Conservation (phyloP, 1,284 basidiomycete species). For the Cryptococcus deneoformans region DNA sequence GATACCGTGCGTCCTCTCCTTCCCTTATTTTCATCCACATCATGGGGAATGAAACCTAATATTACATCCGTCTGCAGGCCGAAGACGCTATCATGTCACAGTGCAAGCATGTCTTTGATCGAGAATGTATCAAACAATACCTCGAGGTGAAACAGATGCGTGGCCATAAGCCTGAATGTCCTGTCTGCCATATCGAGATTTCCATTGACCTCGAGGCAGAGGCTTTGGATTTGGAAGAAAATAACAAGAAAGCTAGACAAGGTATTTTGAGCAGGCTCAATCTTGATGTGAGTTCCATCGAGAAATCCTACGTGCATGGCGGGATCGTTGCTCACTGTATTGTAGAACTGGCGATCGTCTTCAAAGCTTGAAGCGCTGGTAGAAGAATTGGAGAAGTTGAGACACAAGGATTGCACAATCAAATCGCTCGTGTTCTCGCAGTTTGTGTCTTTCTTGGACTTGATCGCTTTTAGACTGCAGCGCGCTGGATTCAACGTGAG, state of each 20-base stretch:
- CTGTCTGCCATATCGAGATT: conserved; percentile 88
- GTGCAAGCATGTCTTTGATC: conserved; percentile 67
- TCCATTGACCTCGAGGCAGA: conserved; percentile 95
- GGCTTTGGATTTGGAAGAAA: conserved; percentile 75
- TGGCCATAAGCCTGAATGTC: conserved; percentile 81
- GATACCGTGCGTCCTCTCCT: conserved; percentile 61
- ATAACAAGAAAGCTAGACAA: conserved; percentile 63
- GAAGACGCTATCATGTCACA: conserved; percentile 95
- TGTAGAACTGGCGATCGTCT: conserved; percentile 78
- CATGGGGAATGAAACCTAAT: background rate
- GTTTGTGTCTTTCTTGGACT: conserved; percentile 54
- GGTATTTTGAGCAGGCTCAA: conserved; percentile 91
- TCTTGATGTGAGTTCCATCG: conserved; percentile 57
- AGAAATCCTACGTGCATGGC: background rate
- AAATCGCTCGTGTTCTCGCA: conserved; percentile 83
- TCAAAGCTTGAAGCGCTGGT: conserved; percentile 97
- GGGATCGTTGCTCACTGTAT: background rate
- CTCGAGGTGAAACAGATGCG: conserved; percentile 60
- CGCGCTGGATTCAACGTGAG: conserved; percentile 81
- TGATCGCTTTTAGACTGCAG: conserved; percentile 91
- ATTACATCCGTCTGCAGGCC: conserved; percentile 40
- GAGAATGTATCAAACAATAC: conserved; percentile 95
- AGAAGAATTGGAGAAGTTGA: conserved; percentile 84
- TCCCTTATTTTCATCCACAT: background rate
- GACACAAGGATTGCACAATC: conserved; percentile 81